Evolutionary conservation across 129 eudicot genomes (phyloP).

Genomic region (Silybum marianum): DNA sequence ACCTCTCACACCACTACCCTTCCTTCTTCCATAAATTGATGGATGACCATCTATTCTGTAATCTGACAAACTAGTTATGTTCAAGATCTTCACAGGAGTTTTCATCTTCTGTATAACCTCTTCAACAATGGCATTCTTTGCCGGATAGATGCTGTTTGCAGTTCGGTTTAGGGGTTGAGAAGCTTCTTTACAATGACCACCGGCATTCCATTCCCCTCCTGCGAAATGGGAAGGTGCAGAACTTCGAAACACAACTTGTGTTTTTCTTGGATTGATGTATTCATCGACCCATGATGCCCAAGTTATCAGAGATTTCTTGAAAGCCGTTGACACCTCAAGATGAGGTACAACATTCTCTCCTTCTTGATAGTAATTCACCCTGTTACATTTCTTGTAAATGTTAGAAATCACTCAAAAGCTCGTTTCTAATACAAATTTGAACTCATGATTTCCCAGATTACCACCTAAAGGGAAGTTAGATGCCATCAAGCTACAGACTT

Average conservation of each 20-base stretch:
- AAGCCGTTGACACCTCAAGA: conserved; percentile 76
- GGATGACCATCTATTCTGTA: conserved; percentile 96
- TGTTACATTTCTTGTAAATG: conserved; percentile 24
- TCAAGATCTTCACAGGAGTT: conserved; percentile 59
- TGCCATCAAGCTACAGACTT: neutral
- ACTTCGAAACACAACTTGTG: conserved; percentile 74
- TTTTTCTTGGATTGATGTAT: conserved; percentile 62
- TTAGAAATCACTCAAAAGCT: neutral
- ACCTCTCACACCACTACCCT: conserved; percentile 38
- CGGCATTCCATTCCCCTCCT: conserved; percentile 90
- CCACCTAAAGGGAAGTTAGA: neutral
- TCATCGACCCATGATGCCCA: conserved; percentile 94
- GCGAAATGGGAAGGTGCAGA: conserved; percentile 94
- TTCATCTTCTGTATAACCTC: conserved; percentile 66
- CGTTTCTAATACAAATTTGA: neutral
- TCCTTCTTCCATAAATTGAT: conserved; percentile 69
- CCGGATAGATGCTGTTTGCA: conserved; percentile 30
- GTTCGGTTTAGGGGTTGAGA: conserved; percentile 54
- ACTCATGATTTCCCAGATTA: no score
- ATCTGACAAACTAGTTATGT: conserved; percentile 70
- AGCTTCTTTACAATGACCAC: conserved; percentile 93
- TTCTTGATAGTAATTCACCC: conserved; percentile 91
- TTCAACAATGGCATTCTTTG: conserved; percentile 55
- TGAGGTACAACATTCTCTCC: conserved; percentile 63
- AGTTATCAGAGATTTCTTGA: conserved; percentile 61